Percentiles rank a stretch among this genome's conserved stretches.
Conservation (phyloP, 2,329 filamentous ascomycete genomes). For the Mycosphaerella sp. region DNA sequence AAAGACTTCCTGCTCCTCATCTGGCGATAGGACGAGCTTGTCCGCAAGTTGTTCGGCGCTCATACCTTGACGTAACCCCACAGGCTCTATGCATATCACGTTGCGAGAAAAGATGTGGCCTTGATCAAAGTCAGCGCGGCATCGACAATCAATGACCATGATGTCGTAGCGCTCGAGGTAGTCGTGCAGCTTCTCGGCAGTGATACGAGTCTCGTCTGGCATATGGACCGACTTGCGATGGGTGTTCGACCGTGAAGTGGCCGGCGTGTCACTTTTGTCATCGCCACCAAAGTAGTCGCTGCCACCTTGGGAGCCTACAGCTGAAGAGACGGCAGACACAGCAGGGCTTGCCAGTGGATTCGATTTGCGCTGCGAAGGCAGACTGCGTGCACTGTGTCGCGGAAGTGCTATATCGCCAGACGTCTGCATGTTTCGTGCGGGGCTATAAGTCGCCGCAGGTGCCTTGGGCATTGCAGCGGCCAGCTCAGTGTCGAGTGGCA, state of each 20-base stretch:
- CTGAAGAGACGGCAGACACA: slow-evolving; percentile 31
- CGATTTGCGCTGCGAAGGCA: slow-evolving; percentile 53
- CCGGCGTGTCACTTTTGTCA: slow-evolving; percentile 11
- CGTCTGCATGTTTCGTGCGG: slow-evolving; percentile 64
- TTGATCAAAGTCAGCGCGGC: slow-evolving; percentile 72
- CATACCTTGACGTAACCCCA: slow-evolving; percentile 62
- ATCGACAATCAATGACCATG: slow-evolving; percentile 78
- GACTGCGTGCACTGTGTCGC: slow-evolving; percentile 57
- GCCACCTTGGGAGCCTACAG: slow-evolving; percentile 35
- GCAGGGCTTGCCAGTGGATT: slow-evolving; percentile 37
- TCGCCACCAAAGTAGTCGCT: slow-evolving; percentile 40
- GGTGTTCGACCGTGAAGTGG: slow-evolving; percentile 18
- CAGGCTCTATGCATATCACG: slow-evolving; percentile 85
- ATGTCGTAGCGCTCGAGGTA: slow-evolving; percentile 63
- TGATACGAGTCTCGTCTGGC: slow-evolving; percentile 56
- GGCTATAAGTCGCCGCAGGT: slow-evolving; percentile 71
- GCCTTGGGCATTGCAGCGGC: slow-evolving; percentile 59
- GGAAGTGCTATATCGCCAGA: slow-evolving; percentile 60
- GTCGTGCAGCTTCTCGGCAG: slow-evolving; percentile 62
- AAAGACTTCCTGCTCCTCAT: slow-evolving; percentile 71
- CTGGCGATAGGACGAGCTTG: slow-evolving; percentile 63
- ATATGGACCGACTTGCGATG: slow-evolving; percentile 43
- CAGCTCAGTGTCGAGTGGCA: slow-evolving; percentile 50
- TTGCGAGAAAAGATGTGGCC: slow-evolving; percentile 81
- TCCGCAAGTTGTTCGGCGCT: slow-evolving; percentile 61